Conservation (phyloP, 2,329 filamentous ascomycete genomes). For the Trichoderma brevicompactum region DNA sequence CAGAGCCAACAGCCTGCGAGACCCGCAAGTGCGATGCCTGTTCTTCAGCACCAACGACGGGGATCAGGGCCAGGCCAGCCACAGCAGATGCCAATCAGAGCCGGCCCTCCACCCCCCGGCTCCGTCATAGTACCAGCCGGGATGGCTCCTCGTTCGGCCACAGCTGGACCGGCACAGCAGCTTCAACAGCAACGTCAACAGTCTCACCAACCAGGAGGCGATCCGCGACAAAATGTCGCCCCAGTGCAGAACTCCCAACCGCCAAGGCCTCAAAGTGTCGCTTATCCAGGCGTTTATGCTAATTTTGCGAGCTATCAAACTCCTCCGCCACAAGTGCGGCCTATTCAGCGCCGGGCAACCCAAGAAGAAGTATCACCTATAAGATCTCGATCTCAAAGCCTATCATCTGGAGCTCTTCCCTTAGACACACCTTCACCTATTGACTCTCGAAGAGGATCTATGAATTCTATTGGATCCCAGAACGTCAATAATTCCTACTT, state of each 20-base stretch:
- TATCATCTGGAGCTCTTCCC: conserved; percentile 28
- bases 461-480: conserved; percentile 20
- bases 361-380: conserved; percentile 29
- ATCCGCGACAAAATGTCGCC: neutral
- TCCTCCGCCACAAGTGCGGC: conserved; percentile 5
- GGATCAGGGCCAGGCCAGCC: neutral
- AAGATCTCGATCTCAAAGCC: conserved; percentile 30
- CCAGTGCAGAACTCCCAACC: conserved; percentile 8
- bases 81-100: conserved; percentile 20
- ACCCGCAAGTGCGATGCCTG: conserved; percentile 29
- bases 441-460: conserved; percentile 30
- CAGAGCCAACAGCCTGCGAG: conserved; percentile 23
- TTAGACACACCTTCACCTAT: conserved; percentile 30
- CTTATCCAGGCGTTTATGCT: conserved; percentile 7
- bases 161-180: conserved; percentile 13
- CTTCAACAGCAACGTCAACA: conserved; percentile 21
- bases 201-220: conserved; percentile 3
- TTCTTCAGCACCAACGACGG: conserved; percentile 11
- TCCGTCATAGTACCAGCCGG: conserved; percentile 15
- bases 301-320: conserved; percentile 15
- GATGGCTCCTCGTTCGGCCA: conserved; percentile 13
- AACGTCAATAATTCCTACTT: conserved; percentile 11
- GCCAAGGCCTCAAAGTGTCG: conserved; percentile 23
- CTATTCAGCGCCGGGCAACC: conserved; percentile 20
- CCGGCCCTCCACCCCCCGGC: conserved; percentile 1